Evolutionary conservation across 345 rosid genomes (phyloP).

Genomic region (Carallia brachiata): DNA sequence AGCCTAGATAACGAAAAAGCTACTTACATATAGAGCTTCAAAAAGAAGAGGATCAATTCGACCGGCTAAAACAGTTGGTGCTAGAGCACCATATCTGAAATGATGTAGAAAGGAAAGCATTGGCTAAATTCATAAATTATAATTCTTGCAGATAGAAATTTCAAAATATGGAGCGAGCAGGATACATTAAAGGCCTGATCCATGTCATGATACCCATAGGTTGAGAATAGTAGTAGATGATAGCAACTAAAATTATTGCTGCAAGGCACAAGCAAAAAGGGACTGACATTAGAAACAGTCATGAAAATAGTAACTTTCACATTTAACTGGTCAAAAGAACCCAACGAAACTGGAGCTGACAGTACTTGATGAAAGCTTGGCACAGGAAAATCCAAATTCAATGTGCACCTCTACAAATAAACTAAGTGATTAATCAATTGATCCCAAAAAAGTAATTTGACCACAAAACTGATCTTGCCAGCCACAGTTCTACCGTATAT

Average conservation of each 20-base stretch:
- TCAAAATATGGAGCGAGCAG: slow-evolving; percentile 22
- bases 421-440: neutral
- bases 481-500: too few species aligned
- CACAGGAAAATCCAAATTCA: neutral
- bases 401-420: neutral
- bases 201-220: slow-evolving; percentile 49
- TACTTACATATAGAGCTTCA: slow-evolving; percentile 88
- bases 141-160: slow-evolving; percentile 9
- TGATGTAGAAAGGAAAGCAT: slow-evolving; percentile 29
- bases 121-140: neutral
- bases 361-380: neutral
- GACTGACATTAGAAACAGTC: neutral
- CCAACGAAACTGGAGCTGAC: neutral
- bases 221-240: slow-evolving; percentile 65
- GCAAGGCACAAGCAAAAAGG: slow-evolving; percentile 26
- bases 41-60: slow-evolving; percentile 76
- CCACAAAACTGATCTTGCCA: too few species aligned
- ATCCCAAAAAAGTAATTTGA: too few species aligned
- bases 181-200: slow-evolving; percentile 69
- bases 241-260: slow-evolving; percentile 67
- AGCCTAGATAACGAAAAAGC: neutral
- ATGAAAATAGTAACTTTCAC: neutral
- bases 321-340: neutral
- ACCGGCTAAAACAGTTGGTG: slow-evolving; percentile 81
- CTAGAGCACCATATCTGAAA: slow-evolving; percentile 74